These are phyloP conservation scores for Penicillium janthinellum DNA, from an alignment of 2,329 filamentous ascomycete genomes.

Conservation along the genomic window DNA sequence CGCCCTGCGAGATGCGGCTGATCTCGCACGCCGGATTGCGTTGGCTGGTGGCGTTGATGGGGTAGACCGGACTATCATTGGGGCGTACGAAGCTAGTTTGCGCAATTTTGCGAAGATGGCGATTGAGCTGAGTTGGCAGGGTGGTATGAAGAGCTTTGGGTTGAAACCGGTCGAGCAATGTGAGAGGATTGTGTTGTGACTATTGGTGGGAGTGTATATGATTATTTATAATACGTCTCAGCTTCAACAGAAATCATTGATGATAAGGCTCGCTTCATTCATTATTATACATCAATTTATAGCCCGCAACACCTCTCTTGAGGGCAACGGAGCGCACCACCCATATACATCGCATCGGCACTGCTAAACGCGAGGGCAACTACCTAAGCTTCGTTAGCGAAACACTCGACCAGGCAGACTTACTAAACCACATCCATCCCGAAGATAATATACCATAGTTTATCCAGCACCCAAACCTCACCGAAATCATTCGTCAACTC, in stretches of 20 bases:
- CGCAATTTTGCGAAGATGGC: conserved; percentile 23
- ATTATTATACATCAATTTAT: background rate
- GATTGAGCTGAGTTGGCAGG: conserved; percentile 26
- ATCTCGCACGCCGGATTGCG: conserved; percentile 35
- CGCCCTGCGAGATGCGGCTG: conserved; percentile 35
- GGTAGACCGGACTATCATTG: conserved; percentile 8
- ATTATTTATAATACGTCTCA: no score
- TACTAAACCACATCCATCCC: no score
- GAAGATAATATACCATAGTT: no score
- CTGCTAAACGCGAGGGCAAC: no score
- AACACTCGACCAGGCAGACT: no score
- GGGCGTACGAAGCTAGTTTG: conserved; percentile 23
- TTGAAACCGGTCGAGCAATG: conserved; percentile 24
- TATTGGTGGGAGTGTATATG: background rate
- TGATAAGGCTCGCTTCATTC: background rate
- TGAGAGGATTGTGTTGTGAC: conserved; percentile 14
- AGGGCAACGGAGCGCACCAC: background rate
- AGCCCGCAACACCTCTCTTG: background rate
- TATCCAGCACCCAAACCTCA: no score
- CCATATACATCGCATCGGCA: background rate
- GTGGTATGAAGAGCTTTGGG: conserved; percentile 26
- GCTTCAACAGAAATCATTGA: no score
- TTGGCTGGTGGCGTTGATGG: conserved; percentile 8
- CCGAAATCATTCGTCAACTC: no score
- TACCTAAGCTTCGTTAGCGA: no score